Conservation (phyloP, 352 stramenopile genomes). For the Phytophthora pisi region DNA sequence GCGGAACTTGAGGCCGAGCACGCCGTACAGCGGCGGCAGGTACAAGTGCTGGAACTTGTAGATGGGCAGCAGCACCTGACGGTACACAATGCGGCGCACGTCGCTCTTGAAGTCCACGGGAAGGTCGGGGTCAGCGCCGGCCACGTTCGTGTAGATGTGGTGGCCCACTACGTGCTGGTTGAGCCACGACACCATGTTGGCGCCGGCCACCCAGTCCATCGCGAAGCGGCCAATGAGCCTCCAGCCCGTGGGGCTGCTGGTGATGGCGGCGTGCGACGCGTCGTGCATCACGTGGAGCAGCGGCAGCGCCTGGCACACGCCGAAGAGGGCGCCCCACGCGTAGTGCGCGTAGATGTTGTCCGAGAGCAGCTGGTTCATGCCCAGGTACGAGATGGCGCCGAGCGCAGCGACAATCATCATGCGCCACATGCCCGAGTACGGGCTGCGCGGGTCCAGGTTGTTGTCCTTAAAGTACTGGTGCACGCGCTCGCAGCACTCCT, state of each 20-base stretch:
- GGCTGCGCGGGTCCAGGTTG: conserved; percentile 88
- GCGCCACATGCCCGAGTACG: conserved; percentile 83
- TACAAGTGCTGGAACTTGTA: conserved; percentile 95
- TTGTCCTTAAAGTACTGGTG: conserved; percentile 90
- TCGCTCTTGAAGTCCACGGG: conserved; percentile 88
- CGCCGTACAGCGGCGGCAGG: conserved; percentile 92
- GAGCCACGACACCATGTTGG: conserved; percentile 94
- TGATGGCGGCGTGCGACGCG: conserved; percentile 90
- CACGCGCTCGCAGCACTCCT: conserved; percentile 83
- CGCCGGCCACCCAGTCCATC: conserved; percentile 92
- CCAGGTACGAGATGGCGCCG: conserved; percentile 69
- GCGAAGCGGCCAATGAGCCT: conserved; percentile 74
- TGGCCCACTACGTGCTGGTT: conserved; percentile 96
- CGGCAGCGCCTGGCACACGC: conserved; percentile 88
- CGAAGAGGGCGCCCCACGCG: conserved; percentile 81
- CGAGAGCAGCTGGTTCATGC: conserved; percentile 75
- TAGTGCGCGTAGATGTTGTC: conserved; percentile 70
- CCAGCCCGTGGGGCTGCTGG: conserved; percentile 78
- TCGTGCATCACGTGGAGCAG: conserved; percentile 95
- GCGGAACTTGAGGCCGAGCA: conserved; percentile 95
- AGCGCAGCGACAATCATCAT: conserved; percentile 84
- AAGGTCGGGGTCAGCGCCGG: conserved; percentile 93
- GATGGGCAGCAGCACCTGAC: conserved; percentile 82
- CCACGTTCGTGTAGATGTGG: conserved; percentile 96
- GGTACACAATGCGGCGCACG: conserved; percentile 87